A percentile compares a stretch with the other conserved stretches of the same genome.
phyloP scores from a whole-genome alignment of 1,284 basidiomycete species.

The Ganoderma meredithae region DNA sequence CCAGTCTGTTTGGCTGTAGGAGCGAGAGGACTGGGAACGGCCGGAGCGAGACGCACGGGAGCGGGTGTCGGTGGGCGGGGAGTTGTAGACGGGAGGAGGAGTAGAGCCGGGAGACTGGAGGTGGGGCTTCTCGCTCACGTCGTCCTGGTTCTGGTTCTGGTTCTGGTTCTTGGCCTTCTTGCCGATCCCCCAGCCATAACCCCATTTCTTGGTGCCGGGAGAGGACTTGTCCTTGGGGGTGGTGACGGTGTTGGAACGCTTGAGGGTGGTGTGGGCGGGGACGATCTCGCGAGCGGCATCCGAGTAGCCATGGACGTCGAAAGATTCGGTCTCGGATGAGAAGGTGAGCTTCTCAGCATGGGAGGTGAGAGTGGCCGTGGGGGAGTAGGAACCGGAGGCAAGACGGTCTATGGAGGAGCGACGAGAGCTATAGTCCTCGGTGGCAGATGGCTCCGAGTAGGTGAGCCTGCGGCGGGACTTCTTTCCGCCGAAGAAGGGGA shows the following conservation, averaged over 20 bases:
- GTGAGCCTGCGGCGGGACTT: conserved; percentile 40
- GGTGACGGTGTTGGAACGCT: conserved; percentile 36
- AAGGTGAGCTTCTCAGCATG: conserved; percentile 48
- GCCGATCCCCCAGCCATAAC: conserved; percentile 75
- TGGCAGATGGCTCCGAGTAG: conserved; percentile 36
- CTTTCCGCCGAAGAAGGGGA: conserved; percentile 38
- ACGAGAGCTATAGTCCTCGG: conserved; percentile 39
- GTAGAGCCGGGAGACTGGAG: conserved; percentile 33
- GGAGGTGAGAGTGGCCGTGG: conserved; percentile 48
- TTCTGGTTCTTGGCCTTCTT: conserved; percentile 59
- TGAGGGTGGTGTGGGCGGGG: conserved; percentile 33
- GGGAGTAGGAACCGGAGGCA: conserved; percentile 44
- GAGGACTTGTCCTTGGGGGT: conserved; percentile 26
- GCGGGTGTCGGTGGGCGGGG: conserved; percentile 34
- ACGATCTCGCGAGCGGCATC: conserved; percentile 41
- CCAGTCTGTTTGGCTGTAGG: conserved; percentile 11
- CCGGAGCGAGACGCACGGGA: conserved; percentile 43
- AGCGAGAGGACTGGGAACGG: conserved; percentile 40
- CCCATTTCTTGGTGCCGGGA: conserved; percentile 49
- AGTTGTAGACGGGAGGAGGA: conserved; percentile 48
- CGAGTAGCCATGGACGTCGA: conserved; percentile 36
- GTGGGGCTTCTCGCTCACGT: conserved; percentile 44
- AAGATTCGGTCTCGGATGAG: conserved; percentile 46
- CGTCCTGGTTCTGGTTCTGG: conserved; percentile 46
- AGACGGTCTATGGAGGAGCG: conserved; percentile 40